These are phyloP conservation scores for Stagonosporopsis cucurbitacearum DNA, from an alignment of 2,329 filamentous ascomycete species.

Conservation along the genomic window DNA sequence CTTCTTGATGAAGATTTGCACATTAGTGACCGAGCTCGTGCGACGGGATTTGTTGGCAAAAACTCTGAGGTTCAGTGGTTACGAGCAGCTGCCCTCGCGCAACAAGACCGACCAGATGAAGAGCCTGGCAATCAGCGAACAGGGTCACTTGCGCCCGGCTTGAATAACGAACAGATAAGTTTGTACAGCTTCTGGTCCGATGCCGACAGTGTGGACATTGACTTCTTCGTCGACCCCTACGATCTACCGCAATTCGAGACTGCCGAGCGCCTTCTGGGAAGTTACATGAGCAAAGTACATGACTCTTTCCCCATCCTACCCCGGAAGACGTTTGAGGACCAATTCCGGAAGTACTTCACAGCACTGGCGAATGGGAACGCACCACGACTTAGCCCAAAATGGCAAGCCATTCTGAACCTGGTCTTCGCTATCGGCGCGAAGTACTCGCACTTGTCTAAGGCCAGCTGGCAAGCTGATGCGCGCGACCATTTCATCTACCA, in stretches of 20 bases:
- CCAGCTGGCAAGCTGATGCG: constrained; percentile 32
- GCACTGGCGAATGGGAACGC: constrained; percentile 28
- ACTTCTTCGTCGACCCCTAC: constrained; percentile 39
- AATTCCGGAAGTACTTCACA: constrained; percentile 44
- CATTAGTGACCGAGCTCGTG: constrained; percentile 30
- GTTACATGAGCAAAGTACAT: constrained; percentile 50
- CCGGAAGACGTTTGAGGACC: constrained; percentile 39
- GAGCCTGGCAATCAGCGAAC: constrained; percentile 15
- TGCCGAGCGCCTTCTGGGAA: constrained; percentile 43
- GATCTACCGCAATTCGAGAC: constrained; percentile 41
- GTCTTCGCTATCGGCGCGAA: constrained; percentile 53
- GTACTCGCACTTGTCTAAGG: constrained; percentile 45
- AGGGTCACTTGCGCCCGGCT: constrained; percentile 8
- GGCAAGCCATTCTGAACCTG: constrained; percentile 51
- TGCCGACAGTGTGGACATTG: constrained; percentile 31
- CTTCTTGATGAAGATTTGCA: constrained; percentile 40
- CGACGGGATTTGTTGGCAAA: constrained; percentile 45
- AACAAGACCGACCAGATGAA: constrained; percentile 26
- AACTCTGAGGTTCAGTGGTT: constrained; percentile 45
- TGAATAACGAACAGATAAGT: constrained; percentile 37
- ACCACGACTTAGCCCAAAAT: constrained; percentile 33
- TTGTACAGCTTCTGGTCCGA: constrained; percentile 46
- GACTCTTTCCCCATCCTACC: constrained; percentile 49
- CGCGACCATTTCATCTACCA: constrained; percentile 50
- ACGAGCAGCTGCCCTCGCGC: constrained; percentile 31